A percentile compares a stretch with the other conserved stretches of the same genome.
Evolutionary conservation across 495 filamentous ascomycete species (phyloP).

Genomic region (Podospora anserina): DNA sequence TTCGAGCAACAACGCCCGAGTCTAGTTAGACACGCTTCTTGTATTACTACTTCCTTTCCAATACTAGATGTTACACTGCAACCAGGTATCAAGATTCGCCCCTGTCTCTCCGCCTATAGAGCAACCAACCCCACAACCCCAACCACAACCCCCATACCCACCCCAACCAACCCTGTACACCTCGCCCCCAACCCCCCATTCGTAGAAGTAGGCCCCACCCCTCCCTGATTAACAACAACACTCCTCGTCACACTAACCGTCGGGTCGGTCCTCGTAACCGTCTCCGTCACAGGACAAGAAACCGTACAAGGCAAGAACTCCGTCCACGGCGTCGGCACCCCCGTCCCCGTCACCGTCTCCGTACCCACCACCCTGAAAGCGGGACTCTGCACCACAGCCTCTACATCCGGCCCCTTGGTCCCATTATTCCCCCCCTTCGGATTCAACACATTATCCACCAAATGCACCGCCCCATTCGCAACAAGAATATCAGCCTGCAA

Average conservation of each 20-base stretch:
- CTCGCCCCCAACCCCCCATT: slow-evolving; percentile 14
- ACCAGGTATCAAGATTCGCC: background rate
- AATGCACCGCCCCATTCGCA: slow-evolving; percentile 59
- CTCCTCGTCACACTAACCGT: background rate
- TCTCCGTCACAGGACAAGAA: slow-evolving; percentile 24
- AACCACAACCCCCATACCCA: slow-evolving; percentile 11
- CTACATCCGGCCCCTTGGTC: slow-evolving; percentile 17
- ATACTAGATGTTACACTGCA: background rate
- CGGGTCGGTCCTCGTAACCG: slow-evolving; percentile 6
- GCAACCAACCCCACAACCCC: slow-evolving; percentile 11
- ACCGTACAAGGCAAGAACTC: slow-evolving; percentile 33
- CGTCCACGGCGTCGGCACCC: slow-evolving; percentile 23
- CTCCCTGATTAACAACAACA: background rate
- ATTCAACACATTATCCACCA: slow-evolving; percentile 49
- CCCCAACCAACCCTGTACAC: slow-evolving; percentile 23
- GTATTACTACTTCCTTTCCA: too few relatives aligned
- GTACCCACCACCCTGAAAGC: slow-evolving; percentile 18
- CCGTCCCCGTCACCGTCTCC: slow-evolving; percentile 14
- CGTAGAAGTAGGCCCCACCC: slow-evolving; percentile 5
- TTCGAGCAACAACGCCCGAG: too few relatives aligned
- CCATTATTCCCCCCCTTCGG: slow-evolving; percentile 6
- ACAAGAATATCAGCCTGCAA: slow-evolving; percentile 37
- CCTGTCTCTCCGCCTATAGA: background rate
- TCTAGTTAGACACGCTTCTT: too few relatives aligned
- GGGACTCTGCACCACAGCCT: slow-evolving; percentile 17